These are phyloP conservation scores for Lizanozyma gosingica DNA, from an alignment of 1,139 yeast genomes.

Conservation along the genomic window DNA sequence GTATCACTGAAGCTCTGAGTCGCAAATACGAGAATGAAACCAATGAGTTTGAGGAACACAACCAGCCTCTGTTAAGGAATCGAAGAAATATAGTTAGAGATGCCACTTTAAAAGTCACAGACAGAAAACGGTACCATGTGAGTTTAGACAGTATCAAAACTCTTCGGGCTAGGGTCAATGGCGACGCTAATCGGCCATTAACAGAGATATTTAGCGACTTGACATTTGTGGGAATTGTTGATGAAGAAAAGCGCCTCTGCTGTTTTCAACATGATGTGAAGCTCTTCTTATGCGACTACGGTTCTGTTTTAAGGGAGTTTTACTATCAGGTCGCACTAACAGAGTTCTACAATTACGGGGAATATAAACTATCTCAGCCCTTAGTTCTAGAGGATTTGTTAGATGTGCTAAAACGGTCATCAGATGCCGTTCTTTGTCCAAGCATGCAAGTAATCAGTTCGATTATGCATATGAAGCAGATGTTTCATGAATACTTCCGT, in stretches of 20 bases:
- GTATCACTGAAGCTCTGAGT: too few relatives aligned
- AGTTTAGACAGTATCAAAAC: constrained; percentile 50
- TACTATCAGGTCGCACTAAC: constrained; percentile 75
- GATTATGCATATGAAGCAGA: constrained; percentile 49
- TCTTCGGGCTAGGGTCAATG: constrained; percentile 44
- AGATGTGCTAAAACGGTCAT: not conserved
- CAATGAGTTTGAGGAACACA: not conserved
- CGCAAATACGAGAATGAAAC: constrained; percentile 2
- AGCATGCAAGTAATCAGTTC: constrained; percentile 13
- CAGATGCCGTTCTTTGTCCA: constrained; percentile 9
- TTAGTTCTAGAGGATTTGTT: constrained; percentile 21
- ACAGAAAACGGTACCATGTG: constrained; percentile 21
- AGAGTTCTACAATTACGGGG: constrained; percentile 80
- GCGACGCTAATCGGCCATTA: constrained; percentile 39
- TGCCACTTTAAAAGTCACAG: constrained; percentile 2
- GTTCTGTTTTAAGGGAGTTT: constrained; percentile 54
- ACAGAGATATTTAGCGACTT: constrained; percentile 64
- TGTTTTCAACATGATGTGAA: constrained; percentile 80
- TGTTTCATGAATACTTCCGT: constrained; percentile 75
- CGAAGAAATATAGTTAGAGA: not conserved
- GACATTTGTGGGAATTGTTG: constrained; percentile 78
- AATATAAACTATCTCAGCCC: constrained; percentile 35
- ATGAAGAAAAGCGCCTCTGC: constrained; percentile 55
- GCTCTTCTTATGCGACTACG: constrained; percentile 74
- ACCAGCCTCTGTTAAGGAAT: not conserved